Base-by-base conservation (phyloP, 148 eudicot species). In the Camellia lanceoleosa region DNA sequence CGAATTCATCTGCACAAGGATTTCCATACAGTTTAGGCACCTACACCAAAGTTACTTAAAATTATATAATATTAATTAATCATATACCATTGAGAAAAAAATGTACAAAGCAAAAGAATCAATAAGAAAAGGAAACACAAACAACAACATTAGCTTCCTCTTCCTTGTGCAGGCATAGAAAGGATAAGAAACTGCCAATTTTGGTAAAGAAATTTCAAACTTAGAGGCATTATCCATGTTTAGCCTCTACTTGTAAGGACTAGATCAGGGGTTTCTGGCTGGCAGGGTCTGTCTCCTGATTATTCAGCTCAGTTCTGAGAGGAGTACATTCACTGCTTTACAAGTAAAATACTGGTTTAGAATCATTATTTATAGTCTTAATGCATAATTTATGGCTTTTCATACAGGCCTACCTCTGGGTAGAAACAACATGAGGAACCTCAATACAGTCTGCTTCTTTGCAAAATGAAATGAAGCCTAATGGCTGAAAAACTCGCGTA, bases 1-100 rank as follows among this genome's bases (percentile, higher is more conserved):
- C 12, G 88, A 85, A 70, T 89, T 83, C 47, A 90, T 65, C 98
- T 94, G 92, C 78, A 82, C 55, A 23, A 51, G 16, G 71, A 71
- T 10, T n/a, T 43, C 68, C 54, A 75, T 3, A 20, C 70, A 65
- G 68, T 47, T 38, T n/a, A 47, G 56, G 51, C 73, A 77, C 65
- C 66, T 68, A 19, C 1, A 5, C 14, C 43, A 7, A 72, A 15
- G 9, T 23, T 54, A 23, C 8, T 15, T n/a, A 46, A 9, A 42
- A 42, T 2, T 7, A 38, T 42, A 58, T 54, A n/a, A 38, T 1
- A 13, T 23, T 10, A 3, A 18, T 16, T 70, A 18, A n/a, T 19
- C 44, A 15, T 1, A 41, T 11, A 7, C 54, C n/a, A 43, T 43
- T 12, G 16, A 3, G 15, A 56, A 56, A 43, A 42, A 49, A 63